Base-by-base conservation (phyloP, 345 rosid species). In the Viola odorata region DNA sequence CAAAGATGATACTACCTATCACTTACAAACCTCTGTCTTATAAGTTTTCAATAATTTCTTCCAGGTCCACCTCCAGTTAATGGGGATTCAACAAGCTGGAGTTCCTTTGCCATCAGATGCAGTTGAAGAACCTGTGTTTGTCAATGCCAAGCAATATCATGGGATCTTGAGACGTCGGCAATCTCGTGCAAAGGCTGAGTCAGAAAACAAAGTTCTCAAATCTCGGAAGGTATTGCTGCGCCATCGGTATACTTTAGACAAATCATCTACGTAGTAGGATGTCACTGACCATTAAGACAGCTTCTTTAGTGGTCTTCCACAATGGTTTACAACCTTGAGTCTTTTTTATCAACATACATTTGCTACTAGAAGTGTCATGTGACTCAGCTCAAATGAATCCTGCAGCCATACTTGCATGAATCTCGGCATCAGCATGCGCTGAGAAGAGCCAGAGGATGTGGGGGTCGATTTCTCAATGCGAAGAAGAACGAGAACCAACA, bases 71-170 rank as follows among this genome's bases (percentile, higher is more conserved):
- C 75, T 89, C 75, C 97, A 94, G 83, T 77, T 94, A 47, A 90
- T 94, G 96, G 97, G 91, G 74, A 86, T 90, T 70, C 99, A 94
- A 77, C 99, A 94, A 68, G 91, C 87, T 71, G 99, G 96, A 50
- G 91, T 94, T 73, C 99, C 99, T 56, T 72, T 94, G 74, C 96
- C 90, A 61, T 75, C 97, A 37, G 91, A 86, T 78, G 84, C 97
- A 58, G 80, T 94, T 65, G 99, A 94, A 70, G 99, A 94, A 60
- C 99, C 99, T 58, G 96, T 94, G 45, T 94, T 89, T 81, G 99
- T 94, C 42, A 94, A 90, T 65, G 99, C 99, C 60, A 90, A 90
- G 73, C 99, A 94, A 64, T 94, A 94, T 77, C 95, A 90, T 56
- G 99, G 99, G 45, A 94, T 94, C 76, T 71, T 94, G 80, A 79